Percentiles rank a stretch among this genome's conserved stretches.
These are phyloP conservation scores for Cryptococcus sp. DNA, from an alignment of 1,284 basidiomycete genomes.

Conservation along the genomic window DNA sequence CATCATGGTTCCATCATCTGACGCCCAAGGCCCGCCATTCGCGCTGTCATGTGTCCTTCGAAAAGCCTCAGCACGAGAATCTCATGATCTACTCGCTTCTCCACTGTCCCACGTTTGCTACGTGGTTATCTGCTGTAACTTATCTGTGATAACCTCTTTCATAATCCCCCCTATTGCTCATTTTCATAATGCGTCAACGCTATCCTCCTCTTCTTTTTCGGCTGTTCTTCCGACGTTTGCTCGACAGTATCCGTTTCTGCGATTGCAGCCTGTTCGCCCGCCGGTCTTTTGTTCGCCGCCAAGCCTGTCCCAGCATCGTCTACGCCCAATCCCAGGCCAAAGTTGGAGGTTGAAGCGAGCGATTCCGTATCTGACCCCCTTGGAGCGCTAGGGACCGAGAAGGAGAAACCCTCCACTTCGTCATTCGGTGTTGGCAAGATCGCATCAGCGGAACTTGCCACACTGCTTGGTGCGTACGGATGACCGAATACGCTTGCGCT, in stretches of 20 bases:
- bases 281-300: conserved; percentile 66
- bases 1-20: neutral
- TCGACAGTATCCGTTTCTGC: neutral
- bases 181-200: conserved; percentile 63
- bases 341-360: neutral
- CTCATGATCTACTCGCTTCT: neutral
- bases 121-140: too few relatives aligned
- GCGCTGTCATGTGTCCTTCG: too few relatives aligned
- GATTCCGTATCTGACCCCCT: neutral
- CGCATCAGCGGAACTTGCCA: conserved; percentile 31
- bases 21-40: neutral
- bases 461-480: conserved; percentile 20
- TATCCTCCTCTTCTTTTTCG: conserved; percentile 87
- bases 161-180: conserved; percentile 8
- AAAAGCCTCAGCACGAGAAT: too few relatives aligned
- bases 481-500: conserved; percentile 3
- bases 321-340: conserved; percentile 7
- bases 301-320: conserved; percentile 2
- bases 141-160: neutral
- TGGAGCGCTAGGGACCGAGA: conserved; percentile 2
- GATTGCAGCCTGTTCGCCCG: neutral
- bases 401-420: conserved; percentile 26
- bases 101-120: neutral
- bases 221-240: conserved; percentile 55
- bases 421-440: conserved; percentile 42